Evolutionary conservation across 192 early-diverging fungal genomes (phyloP).

Genomic region (Entophlyctis luteolus): DNA sequence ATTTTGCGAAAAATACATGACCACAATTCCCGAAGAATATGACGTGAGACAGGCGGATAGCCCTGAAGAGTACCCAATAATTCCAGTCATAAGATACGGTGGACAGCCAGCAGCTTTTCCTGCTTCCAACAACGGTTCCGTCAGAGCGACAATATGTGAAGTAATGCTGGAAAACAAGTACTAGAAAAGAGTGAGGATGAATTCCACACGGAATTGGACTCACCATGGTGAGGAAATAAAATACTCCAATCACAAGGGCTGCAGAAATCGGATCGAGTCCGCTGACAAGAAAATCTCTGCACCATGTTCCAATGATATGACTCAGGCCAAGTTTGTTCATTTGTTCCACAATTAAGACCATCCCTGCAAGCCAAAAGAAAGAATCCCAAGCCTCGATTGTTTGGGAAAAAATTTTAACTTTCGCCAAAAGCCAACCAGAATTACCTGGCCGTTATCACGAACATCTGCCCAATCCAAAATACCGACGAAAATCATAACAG

Average conservation of each 20-base stretch:
- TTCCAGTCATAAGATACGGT: constrained; percentile 49
- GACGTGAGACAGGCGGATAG: constrained; percentile 59
- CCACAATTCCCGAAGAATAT: constrained; percentile 36
- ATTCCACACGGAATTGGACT: not conserved
- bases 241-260: constrained; percentile 44
- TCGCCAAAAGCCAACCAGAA: constrained; percentile 43
- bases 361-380: constrained; percentile 76
- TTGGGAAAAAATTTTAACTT: not conserved
- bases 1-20: constrained; percentile 48
- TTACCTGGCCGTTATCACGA: constrained; percentile 50
- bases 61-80: constrained; percentile 63
- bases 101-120: constrained; percentile 57
- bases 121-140: constrained; percentile 69
- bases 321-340: constrained; percentile 67
- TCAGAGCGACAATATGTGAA: constrained; percentile 68
- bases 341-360: constrained; percentile 73
- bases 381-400: constrained; percentile 62
- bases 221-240: constrained; percentile 65
- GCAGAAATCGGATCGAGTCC: constrained; percentile 39
- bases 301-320: constrained; percentile 57
- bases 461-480: constrained; percentile 67
- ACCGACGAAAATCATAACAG: constrained; percentile 51
- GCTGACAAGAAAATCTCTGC: constrained; percentile 25
- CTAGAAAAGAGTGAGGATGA: constrained; percentile 1
- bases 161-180: constrained; percentile 73